These are phyloP conservation scores for Pyrenophora tritici-repentis DNA, from an alignment of 2,329 filamentous ascomycete species.

Conservation along the genomic window DNA sequence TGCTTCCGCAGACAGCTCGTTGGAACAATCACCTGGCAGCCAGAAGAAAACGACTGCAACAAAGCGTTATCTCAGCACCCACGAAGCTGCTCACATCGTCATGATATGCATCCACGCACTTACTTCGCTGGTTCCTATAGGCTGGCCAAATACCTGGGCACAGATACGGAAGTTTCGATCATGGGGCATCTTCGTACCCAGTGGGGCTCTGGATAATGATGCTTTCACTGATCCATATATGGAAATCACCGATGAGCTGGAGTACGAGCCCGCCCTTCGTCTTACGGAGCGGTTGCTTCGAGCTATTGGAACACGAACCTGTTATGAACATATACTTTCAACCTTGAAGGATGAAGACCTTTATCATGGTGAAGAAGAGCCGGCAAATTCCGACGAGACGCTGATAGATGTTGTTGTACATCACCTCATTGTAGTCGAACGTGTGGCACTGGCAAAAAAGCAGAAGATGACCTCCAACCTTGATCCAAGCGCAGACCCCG, in stretches of 20 bases:
- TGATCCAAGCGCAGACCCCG: conserved; percentile 32
- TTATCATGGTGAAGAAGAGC: background rate
- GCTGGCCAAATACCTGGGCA: conserved; percentile 39
- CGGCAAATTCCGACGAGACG: background rate
- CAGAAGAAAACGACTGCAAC: background rate
- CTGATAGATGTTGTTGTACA: conserved; percentile 27
- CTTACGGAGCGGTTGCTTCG: conserved; percentile 56
- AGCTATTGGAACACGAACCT: conserved; percentile 55
- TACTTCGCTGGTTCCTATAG: conserved; percentile 40
- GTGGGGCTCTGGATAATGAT: conserved; percentile 24
- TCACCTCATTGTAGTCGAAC: conserved; percentile 35
- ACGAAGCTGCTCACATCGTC: conserved; percentile 49
- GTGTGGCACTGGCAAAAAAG: conserved; percentile 26
- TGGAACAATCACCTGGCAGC: background rate
- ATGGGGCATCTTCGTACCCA: conserved; percentile 44
- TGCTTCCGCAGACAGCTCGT: background rate
- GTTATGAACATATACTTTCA: conserved; percentile 56
- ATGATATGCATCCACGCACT: conserved; percentile 50
- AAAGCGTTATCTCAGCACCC: conserved; percentile 35
- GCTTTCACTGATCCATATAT: conserved; percentile 38
- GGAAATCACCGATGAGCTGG: conserved; percentile 50
- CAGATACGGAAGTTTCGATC: conserved; percentile 46
- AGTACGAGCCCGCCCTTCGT: conserved; percentile 58
- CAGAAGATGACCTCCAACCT: conserved; percentile 21
- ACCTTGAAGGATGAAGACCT: conserved; percentile 14